Evolutionary conservation across 208 protist species (phyloP).

Genomic region (Trypanosoma avium): DNA sequence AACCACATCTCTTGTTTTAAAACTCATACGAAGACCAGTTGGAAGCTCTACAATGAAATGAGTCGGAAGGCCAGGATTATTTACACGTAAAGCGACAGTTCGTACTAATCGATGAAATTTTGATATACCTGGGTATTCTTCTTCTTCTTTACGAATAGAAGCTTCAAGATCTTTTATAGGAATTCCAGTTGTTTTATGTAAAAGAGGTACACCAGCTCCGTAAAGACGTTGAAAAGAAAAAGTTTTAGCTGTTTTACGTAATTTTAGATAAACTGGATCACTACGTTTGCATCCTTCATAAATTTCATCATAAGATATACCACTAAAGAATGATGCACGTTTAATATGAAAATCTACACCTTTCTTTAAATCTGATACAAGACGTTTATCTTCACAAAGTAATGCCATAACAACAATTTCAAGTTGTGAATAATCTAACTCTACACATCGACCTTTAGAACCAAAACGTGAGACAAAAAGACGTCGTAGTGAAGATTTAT

Average conservation of each 20-base stretch:
- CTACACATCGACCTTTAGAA: slow-evolving; percentile 68
- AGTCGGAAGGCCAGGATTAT: slow-evolving; percentile 83
- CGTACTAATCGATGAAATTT: slow-evolving; percentile 69
- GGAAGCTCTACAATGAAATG: slow-evolving; percentile 82
- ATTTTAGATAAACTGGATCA: slow-evolving; percentile 56
- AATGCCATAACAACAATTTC: slow-evolving; percentile 85
- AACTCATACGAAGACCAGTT: slow-evolving; percentile 74
- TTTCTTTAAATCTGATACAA: slow-evolving; percentile 61
- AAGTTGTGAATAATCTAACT: slow-evolving; percentile 91
- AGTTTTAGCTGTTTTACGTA: slow-evolving; percentile 86
- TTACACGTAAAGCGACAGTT: slow-evolving; percentile 67
- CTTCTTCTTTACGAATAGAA: slow-evolving; percentile 68
- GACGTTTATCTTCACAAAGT: slow-evolving; percentile 63
- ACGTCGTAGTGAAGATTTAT: slow-evolving; percentile 75
- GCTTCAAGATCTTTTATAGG: slow-evolving; percentile 59
- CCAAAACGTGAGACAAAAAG: slow-evolving; percentile 86
- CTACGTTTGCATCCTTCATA: slow-evolving; percentile 61
- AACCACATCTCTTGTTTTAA: slow-evolving; percentile 73
- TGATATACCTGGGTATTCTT: slow-evolving; percentile 77
- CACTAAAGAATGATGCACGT: slow-evolving; percentile 84
- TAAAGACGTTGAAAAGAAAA: slow-evolving; percentile 92
- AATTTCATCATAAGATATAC: slow-evolving; percentile 80
- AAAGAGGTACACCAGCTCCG: slow-evolving; percentile 72
- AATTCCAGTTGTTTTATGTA: slow-evolving; percentile 89
- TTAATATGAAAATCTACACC: slow-evolving; percentile 90